A percentile compares a stretch with the other conserved stretches of the same genome.
These are phyloP conservation scores for Pythium monospermum DNA, from an alignment of 352 stramenopile genomes.

Conservation along the genomic window DNA sequence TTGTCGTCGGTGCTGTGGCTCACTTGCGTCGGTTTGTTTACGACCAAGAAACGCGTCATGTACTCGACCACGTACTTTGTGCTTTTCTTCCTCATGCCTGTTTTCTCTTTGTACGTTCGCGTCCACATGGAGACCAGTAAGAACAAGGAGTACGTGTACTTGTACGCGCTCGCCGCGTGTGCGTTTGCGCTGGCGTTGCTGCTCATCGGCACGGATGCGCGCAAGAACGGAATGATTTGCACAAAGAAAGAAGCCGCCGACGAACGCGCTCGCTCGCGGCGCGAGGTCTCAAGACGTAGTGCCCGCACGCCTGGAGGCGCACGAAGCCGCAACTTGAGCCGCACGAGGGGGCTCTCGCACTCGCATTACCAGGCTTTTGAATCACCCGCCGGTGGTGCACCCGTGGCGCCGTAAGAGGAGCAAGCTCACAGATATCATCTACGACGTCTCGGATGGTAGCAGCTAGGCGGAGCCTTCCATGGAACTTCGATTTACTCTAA, in stretches of 20 bases:
- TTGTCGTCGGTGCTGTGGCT: slow-evolving; percentile 72
- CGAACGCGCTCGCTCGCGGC: slow-evolving; percentile 20
- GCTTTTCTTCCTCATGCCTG: slow-evolving; percentile 67
- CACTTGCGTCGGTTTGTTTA: slow-evolving; percentile 67
- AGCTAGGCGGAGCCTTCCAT: too few relatives aligned
- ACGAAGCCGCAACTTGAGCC: slow-evolving; percentile 26
- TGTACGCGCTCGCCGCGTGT: slow-evolving; percentile 26
- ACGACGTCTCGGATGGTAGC: too few relatives aligned
- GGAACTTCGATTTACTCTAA: too few relatives aligned
- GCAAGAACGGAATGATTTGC: slow-evolving; percentile 28
- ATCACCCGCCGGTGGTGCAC: slow-evolving; percentile 16
- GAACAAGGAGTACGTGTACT: slow-evolving; percentile 25
- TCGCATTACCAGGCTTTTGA: slow-evolving; percentile 24
- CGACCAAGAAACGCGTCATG: slow-evolving; percentile 49
- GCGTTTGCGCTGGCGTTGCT: slow-evolving; percentile 20
- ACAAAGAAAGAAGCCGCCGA: slow-evolving; percentile 22
- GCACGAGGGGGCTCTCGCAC: slow-evolving; percentile 19
- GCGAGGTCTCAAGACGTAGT: slow-evolving; percentile 25
- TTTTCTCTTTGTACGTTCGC: slow-evolving; percentile 25
- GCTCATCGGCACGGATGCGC: slow-evolving; percentile 19
- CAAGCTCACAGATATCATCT: too few relatives aligned
- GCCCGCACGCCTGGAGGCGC: slow-evolving; percentile 25
- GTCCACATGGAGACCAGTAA: slow-evolving; percentile 6
- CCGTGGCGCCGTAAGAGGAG: not conserved
- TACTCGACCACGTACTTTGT: slow-evolving; percentile 67